Evolutionary conservation across 225 moss, liverwort and hornwort genomes (phyloP).

Genomic region (Ulota crispa): DNA sequence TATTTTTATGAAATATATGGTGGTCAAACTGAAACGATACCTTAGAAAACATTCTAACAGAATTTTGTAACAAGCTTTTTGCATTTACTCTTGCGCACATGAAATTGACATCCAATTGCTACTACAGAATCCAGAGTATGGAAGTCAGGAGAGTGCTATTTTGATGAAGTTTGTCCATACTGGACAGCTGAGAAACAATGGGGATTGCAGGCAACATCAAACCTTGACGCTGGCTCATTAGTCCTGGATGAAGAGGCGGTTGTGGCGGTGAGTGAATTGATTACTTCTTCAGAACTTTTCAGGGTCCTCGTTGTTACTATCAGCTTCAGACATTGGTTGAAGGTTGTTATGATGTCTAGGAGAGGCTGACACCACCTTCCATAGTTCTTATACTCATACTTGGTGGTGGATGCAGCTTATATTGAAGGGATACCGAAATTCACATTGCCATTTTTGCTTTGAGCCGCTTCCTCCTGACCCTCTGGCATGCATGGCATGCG

Average conservation of each 20-base stretch:
- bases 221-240: slow-evolving; percentile 62
- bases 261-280: slow-evolving; percentile 62
- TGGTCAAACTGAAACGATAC: background rate
- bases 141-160: slow-evolving; percentile 20
- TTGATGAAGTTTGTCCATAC: slow-evolving; percentile 25
- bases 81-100: background rate
- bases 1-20: background rate
- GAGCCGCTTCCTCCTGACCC: slow-evolving; percentile 65
- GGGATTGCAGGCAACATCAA: slow-evolving; percentile 52
- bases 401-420: slow-evolving; percentile 63
- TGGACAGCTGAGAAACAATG: slow-evolving; percentile 72
- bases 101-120: slow-evolving; percentile 21
- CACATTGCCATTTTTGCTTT: slow-evolving; percentile 88
- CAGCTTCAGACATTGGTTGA: slow-evolving; percentile 11
- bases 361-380: background rate
- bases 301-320: background rate
- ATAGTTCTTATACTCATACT: background rate
- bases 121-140: slow-evolving; percentile 32
- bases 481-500: slow-evolving; percentile 64
- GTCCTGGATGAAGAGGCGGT: slow-evolving; percentile 75
- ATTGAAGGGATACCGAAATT: slow-evolving; percentile 58
- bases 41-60: background rate
- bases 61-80: background rate
- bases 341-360: background rate
- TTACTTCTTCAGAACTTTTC: background rate